phyloP scores from a whole-genome alignment of 108 stramenopile genomes.

The Fragilariopsis cylindrus region DNA sequence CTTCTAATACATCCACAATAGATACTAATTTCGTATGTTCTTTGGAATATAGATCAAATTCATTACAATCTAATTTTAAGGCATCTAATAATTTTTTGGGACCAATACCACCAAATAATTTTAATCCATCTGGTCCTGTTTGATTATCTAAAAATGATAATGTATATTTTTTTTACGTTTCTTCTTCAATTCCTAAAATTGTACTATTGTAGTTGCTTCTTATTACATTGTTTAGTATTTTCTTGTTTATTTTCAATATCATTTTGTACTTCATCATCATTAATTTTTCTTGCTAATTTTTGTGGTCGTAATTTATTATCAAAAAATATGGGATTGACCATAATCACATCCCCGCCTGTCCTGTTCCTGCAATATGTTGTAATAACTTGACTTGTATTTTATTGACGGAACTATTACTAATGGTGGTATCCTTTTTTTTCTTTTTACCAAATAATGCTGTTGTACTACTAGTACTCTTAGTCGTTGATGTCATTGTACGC shows the following conservation, averaged over 20 bases:
- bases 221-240: conserved; percentile 31
- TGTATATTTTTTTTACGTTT: conserved; percentile 27
- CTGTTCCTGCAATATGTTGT: conserved; percentile 63
- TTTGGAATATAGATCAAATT: conserved; percentile 19
- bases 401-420: not conserved
- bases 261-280: conserved; percentile 69
- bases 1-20: not conserved
- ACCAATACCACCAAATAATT: conserved; percentile 76
- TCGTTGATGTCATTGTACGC: too few relatives aligned
- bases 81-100: conserved; percentile 54
- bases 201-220: conserved; percentile 31
- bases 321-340: conserved; percentile 75
- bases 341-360: conserved; percentile 67
- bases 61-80: not conserved
- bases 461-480: too few relatives aligned
- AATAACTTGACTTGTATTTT: conserved; percentile 78
- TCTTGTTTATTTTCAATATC: conserved; percentile 31
- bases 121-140: conserved; percentile 74
- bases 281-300: conserved; percentile 54
- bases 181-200: conserved; percentile 22
- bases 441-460: conserved; percentile 1
- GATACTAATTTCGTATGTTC: not conserved
- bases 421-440: not conserved
- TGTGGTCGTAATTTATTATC: conserved; percentile 70
- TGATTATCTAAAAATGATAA: conserved; percentile 39